Conservation (phyloP, 768 basidiomycete genomes). For the Scleroderma citrinum region DNA sequence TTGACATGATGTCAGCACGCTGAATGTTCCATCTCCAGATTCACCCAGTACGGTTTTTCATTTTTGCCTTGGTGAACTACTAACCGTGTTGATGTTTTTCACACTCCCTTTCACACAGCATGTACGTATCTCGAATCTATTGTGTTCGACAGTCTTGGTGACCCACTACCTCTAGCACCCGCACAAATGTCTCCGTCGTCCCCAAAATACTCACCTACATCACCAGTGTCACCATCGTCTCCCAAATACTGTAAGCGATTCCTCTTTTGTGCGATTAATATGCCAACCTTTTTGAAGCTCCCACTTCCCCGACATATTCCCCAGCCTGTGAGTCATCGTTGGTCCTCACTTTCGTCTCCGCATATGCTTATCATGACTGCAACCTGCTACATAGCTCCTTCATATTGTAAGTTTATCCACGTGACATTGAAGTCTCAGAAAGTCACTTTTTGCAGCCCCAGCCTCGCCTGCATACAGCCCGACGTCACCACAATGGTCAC, state of each 20-base stretch:
- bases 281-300: slow-evolving; percentile 43
- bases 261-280: not conserved
- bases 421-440: slow-evolving; percentile 4
- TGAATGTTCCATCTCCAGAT: slow-evolving; percentile 37
- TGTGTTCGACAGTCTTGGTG: not conserved
- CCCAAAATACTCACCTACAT: slow-evolving; percentile 91
- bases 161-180: slow-evolving; percentile 45
- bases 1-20: not conserved
- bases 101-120: slow-evolving; percentile 34
- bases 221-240: slow-evolving; percentile 86
- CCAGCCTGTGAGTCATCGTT: slow-evolving; percentile 64
- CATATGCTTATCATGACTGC: slow-evolving; percentile 3
- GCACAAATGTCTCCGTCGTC: slow-evolving; percentile 84
- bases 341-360: not conserved
- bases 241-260: slow-evolving; percentile 79
- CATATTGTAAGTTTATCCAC: slow-evolving; percentile 57
- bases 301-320: slow-evolving; percentile 83
- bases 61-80: slow-evolving; percentile 10
- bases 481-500: slow-evolving; percentile 80
- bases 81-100: slow-evolving; percentile 16
- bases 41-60: slow-evolving; percentile 64
- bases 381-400: slow-evolving; percentile 47
- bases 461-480: slow-evolving; percentile 85
- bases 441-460: slow-evolving; percentile 45
- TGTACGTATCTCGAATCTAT: slow-evolving; percentile 41